These are phyloP conservation scores for Fusarium scirpi DNA, from an alignment of 2,329 filamentous ascomycete species.

Conservation along the genomic window DNA sequence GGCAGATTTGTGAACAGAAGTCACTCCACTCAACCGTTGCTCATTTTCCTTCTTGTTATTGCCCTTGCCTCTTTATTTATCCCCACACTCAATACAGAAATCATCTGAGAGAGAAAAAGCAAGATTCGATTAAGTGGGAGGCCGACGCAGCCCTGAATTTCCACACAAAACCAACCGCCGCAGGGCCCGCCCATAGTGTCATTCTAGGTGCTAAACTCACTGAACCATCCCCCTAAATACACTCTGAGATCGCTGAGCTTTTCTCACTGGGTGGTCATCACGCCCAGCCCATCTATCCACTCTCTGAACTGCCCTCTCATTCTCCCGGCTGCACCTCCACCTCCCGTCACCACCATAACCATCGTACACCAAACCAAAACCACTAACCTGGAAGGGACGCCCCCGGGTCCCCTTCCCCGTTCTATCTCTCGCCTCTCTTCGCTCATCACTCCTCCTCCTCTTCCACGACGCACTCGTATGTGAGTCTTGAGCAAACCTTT, in stretches of 20 bases:
- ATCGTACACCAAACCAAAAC: conserved; percentile 38
- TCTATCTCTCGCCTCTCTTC: conserved; percentile 42
- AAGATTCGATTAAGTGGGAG: conserved; percentile 5
- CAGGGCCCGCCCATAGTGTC: conserved; percentile 24
- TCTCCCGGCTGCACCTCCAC: conserved; percentile 7
- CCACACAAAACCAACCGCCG: not conserved
- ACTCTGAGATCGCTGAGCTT: conserved; percentile 21
- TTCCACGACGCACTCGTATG: conserved; percentile 19
- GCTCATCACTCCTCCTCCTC: conserved; percentile 38
- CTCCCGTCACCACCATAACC: conserved; percentile 36
- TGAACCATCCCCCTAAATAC: conserved; percentile 17
- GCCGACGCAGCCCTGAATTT: not conserved
- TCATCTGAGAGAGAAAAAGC: conserved; percentile 8
- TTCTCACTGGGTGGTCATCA: conserved; percentile 9
- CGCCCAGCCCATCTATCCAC: conserved; percentile 9
- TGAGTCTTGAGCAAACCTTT: conserved; percentile 17
- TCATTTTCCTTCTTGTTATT: conserved; percentile 28
- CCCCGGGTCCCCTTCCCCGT: conserved; percentile 35
- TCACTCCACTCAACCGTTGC: conserved; percentile 31
- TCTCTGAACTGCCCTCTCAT: conserved; percentile 8
- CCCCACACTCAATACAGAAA: conserved; percentile 11
- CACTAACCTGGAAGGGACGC: conserved; percentile 30
- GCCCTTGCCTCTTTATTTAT: conserved; percentile 24
- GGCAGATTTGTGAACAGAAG: conserved; percentile 17
- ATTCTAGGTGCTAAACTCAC: conserved; percentile 13